These are phyloP conservation scores for Pezicula carpinea DNA, from an alignment of 2,329 filamentous ascomycete species.

Conservation along the genomic window DNA sequence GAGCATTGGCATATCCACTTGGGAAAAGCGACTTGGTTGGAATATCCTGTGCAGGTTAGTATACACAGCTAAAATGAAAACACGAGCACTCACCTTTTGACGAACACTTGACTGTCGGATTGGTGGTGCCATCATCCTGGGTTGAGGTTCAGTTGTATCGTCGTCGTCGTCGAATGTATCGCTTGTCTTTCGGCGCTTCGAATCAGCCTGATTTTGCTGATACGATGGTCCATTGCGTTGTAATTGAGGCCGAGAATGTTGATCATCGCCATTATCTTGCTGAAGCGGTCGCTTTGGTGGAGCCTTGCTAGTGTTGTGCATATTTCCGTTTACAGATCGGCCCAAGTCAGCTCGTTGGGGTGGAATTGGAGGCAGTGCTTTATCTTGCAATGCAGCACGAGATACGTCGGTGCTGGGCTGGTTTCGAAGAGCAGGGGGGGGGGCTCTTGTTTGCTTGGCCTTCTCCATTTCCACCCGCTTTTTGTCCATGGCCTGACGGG, in stretches of 20 bases:
- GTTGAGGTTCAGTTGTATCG: conserved; percentile 53
- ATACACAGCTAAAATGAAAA: conserved; percentile 31
- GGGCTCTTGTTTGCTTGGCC: conserved; percentile 59
- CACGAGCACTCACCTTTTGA: conserved; percentile 25
- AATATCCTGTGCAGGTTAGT: conserved; percentile 48
- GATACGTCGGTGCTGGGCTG: conserved; percentile 39
- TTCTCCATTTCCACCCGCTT: conserved; percentile 50
- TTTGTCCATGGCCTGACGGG: conserved; percentile 52
- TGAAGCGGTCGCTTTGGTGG: conserved; percentile 70
- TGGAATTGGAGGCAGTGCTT: conserved; percentile 25
- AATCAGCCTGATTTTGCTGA: conserved; percentile 55
- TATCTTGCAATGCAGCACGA: conserved; percentile 19
- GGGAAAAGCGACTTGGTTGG: conserved; percentile 56
- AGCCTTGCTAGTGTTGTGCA: conserved; percentile 64
- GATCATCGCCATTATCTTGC: conserved; percentile 56
- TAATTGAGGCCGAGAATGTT: conserved; percentile 35
- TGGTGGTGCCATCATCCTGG: conserved; percentile 74
- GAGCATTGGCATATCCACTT: conserved; percentile 56
- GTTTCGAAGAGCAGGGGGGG: conserved; percentile 53
- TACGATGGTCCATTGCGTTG: conserved; percentile 58
- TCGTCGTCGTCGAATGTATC: conserved; percentile 64
- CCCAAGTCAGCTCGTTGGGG: conserved; percentile 39
- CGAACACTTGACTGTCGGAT: conserved; percentile 73
- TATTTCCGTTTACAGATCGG: conserved; percentile 54
- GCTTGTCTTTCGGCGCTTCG: conserved; percentile 75